phyloP scores from a whole-genome alignment of 2,329 filamentous ascomycete species.

The Calonectria fujianensis region DNA sequence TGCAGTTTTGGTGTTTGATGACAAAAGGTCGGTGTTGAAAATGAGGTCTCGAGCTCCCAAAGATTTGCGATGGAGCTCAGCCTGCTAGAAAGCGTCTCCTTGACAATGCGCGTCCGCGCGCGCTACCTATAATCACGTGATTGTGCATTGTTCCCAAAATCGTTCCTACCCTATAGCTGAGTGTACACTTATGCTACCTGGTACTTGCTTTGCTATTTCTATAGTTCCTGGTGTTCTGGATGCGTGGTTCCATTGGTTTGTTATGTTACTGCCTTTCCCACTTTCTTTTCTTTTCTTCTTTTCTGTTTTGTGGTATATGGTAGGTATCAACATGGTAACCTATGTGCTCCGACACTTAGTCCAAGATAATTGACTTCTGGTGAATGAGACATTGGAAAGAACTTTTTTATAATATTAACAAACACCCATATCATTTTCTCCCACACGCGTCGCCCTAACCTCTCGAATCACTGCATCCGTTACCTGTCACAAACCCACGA shows the following conservation, averaged over 20 bases:
- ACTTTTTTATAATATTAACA: background rate
- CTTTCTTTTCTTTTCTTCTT: background rate
- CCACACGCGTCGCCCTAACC: too few species aligned
- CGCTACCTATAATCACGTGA: slow-evolving; percentile 57
- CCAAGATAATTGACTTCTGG: too few species aligned
- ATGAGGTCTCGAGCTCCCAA: slow-evolving; percentile 53
- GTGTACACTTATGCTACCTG: background rate
- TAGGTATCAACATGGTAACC: too few species aligned
- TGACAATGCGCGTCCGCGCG: slow-evolving; percentile 53
- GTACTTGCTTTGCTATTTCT: background rate
- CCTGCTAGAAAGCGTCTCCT: slow-evolving; percentile 52
- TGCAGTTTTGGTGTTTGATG: slow-evolving; percentile 31
- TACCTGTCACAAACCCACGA: background rate
- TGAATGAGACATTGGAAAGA: background rate
- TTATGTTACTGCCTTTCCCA: background rate
- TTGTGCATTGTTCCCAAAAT: slow-evolving; percentile 9
- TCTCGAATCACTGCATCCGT: background rate
- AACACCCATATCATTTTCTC: background rate
- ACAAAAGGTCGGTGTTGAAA: slow-evolving; percentile 35
- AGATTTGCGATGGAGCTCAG: slow-evolving; percentile 60
- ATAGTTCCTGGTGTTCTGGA: background rate
- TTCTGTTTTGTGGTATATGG: too few species aligned
- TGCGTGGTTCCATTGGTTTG: background rate
- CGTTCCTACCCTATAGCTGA: slow-evolving; percentile 22
- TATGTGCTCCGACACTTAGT: too few species aligned